Evolutionary conservation across 306 rosid species (phyloP), one percentile per base, ranked within the genome.

Genomic region (Benincasa hispida): DNA sequence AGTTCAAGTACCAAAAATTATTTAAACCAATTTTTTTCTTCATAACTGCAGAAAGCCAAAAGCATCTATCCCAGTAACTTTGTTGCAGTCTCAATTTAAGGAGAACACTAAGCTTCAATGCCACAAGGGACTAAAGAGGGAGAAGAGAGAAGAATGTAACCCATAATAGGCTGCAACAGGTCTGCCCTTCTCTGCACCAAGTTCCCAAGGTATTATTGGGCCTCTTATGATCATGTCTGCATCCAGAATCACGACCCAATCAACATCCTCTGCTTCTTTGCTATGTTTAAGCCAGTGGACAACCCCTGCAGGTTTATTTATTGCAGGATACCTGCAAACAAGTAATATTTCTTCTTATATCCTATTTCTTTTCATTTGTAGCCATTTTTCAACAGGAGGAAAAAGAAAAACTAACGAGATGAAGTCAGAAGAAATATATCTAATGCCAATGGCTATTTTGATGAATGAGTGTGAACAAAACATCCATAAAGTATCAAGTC

Each of bases 161-260:
- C 99, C 99, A 80, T 94, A 94, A 72, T 74, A 92, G 35, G 97
- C 99, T 0, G 99, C 93, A 81, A 94, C 97, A 32, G 97, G 97
- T 76, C 87, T 90, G 78, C 97, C 96, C 87, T 87, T 94, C 90
- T 94, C 96, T 51, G 97, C 97, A 82, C 97, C 99, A 81, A 94
- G 97, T 78, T 92, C 91, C 97, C 99, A 94, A 79, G 99, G 99
- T 65, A 91, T 35, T 72, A 94, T 92, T 1, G 99, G 96, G 59
- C 99, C 99, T 14, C 99, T 86, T 41, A 94, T 92, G 70, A 89
- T 89, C 99, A 90, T 90, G 89, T 92, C 99, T 17, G 99, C 99
- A 79, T 94, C 99, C 34, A 94, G 89, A 86, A 94, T 90, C 84
- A 92, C 93, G 72, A 92, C 97, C 99, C 99, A 94, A 69, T 94